Evolutionary conservation across 2,329 filamentous ascomycete genomes (phyloP), one percentile per base, ranked within the genome.

Genomic region (Lachnellula arida): DNA sequence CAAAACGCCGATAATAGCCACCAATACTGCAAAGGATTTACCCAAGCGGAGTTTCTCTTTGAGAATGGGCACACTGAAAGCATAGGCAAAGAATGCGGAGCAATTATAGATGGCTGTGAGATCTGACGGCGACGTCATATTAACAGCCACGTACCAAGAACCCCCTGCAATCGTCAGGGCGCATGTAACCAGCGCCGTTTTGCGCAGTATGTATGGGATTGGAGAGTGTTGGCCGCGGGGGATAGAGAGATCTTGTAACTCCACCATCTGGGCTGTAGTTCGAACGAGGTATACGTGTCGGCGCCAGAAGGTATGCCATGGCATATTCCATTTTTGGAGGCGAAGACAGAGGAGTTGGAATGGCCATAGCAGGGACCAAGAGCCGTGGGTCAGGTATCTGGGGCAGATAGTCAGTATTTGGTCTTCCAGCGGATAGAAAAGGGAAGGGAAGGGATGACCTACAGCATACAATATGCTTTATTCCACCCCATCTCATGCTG

Each of bases 401-500:
- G 6, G 12, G 1, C 39, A n/a, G 9, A n/a, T 42, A 17, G 15
- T 42, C 17, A 43, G 9, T 37, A 34, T 58, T 53, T 59, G 60
- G 40, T 49, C 43, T 49, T 42, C 34, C 28, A 25, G 12, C 39
- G 37, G 22, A 23, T 23, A 40, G 39, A 42, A 14, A 9, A 28
- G 8, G 46, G 17, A 5, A 42, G 17, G 19, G 25, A n/a, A 32
- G 22, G 19, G 9, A 34, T 75, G 7, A 34, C 75, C 75, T 75
- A 97, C 79, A 99, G 84, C 94, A 99, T 99, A 78, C 91, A 96
- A 76, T 97, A 99, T n/a, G 94, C 90, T 77, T 99, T 99, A 75
- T 95, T 84, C 94, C 94, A 99, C 61, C 88, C 85, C 61, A 97
- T 75, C 58, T 94, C 86, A 71, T 93, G 87, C 75, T 97, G 93